Conservation (phyloP, 2,329 filamentous ascomycete genomes). For the Monilinia polystroma region DNA sequence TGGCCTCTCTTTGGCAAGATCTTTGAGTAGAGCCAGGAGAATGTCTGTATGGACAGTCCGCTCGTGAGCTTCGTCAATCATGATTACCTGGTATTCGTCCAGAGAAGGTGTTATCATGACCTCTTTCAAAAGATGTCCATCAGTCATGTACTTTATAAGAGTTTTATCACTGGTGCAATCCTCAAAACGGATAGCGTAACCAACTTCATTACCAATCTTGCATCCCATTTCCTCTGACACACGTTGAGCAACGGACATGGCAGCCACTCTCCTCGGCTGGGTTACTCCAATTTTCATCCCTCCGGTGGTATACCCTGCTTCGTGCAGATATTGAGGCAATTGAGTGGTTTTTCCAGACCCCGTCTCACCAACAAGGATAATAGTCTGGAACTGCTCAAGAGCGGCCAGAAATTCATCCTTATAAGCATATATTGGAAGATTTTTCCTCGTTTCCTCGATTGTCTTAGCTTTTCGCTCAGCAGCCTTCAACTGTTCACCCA, state of each 20-base stretch:
- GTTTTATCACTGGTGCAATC: constrained; percentile 91
- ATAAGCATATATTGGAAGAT: constrained; percentile 85
- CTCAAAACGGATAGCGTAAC: constrained; percentile 93
- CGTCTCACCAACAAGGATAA: constrained; percentile 93
- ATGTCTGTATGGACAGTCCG: constrained; percentile 90
- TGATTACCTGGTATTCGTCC: constrained; percentile 78
- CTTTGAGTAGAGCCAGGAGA: constrained; percentile 81
- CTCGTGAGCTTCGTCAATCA: constrained; percentile 98
- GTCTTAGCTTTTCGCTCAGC: constrained; percentile 85
- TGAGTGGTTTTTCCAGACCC: constrained; percentile 96
- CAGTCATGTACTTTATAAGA: constrained; percentile 92
- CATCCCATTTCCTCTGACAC: constrained; percentile 92
- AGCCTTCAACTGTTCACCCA: constrained; percentile 80
- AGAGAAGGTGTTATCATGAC: constrained; percentile 87
- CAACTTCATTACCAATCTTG: constrained; percentile 87
- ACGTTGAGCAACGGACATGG: constrained; percentile 95
- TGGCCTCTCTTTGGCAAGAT: constrained; percentile 76
- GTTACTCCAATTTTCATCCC: constrained; percentile 89
- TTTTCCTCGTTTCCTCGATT: constrained; percentile 90
- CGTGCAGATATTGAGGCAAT: constrained; percentile 87
- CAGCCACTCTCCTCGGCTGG: constrained; percentile 90
- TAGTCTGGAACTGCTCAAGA: constrained; percentile 77
- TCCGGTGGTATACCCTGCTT: constrained; percentile 82
- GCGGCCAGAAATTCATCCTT: constrained; percentile 84
- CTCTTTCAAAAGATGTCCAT: constrained; percentile 89